These are phyloP conservation scores for Limonium bicolor DNA, from an alignment of 148 eudicot species.

Conservation along the genomic window DNA sequence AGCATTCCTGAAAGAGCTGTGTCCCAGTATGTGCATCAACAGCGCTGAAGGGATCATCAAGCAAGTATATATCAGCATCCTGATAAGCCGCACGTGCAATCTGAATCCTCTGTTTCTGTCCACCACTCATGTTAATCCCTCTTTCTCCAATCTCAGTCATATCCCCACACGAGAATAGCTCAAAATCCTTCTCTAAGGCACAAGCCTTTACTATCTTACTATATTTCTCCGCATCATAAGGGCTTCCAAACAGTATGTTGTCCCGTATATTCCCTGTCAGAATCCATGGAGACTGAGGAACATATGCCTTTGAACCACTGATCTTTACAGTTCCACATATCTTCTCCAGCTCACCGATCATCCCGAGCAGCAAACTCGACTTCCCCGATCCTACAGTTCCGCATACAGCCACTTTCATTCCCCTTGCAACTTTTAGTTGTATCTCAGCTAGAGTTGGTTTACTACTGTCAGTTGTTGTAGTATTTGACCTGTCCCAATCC, in stretches of 20 bases:
- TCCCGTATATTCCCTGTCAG: constrained; percentile 80
- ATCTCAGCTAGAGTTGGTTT: constrained; percentile 59
- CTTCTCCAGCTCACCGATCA: constrained; percentile 80
- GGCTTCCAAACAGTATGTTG: constrained; percentile 73
- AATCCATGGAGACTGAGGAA: constrained; percentile 95
- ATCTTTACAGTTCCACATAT: constrained; percentile 51
- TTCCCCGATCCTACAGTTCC: constrained; percentile 98
- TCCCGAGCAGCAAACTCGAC: constrained; percentile 72
- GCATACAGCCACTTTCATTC: constrained; percentile 96
- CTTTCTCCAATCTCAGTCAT: constrained; percentile 90
- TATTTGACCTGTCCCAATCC: constrained; percentile 34
- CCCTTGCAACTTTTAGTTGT: constrained; percentile 37
- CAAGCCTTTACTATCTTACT: constrained; percentile 59
- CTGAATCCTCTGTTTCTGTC: constrained; percentile 97
- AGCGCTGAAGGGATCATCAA: constrained; percentile 97
- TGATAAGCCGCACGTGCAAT: constrained; percentile 96
- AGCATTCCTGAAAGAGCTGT: constrained; percentile 93
- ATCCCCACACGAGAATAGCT: constrained; percentile 78
- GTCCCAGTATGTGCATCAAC: constrained; percentile 97
- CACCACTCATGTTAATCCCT: constrained; percentile 98
- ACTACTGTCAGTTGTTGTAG: no score
- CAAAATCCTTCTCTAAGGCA: constrained; percentile 81
- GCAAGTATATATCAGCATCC: constrained; percentile 86
- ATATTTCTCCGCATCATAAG: constrained; percentile 52
- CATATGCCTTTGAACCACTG: constrained; percentile 91